These are phyloP conservation scores for Ilyonectria destructans DNA, from an alignment of 2,329 filamentous ascomycete genomes.

Conservation along the genomic window DNA sequence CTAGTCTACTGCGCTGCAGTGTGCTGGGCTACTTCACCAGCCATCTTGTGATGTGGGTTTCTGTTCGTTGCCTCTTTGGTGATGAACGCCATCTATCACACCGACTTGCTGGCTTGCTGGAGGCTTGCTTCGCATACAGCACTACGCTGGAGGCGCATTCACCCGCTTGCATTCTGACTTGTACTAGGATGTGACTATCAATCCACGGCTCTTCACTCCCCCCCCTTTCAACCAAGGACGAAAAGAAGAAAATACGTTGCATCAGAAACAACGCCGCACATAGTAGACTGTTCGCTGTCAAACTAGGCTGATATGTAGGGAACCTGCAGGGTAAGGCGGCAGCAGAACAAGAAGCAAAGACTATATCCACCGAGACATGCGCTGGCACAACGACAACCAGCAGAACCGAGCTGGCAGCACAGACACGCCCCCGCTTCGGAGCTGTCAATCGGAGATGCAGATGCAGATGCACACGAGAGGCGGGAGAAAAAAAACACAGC, in stretches of 20 bases:
- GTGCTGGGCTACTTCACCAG: neutral
- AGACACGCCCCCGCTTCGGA: neutral
- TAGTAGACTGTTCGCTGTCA: neutral
- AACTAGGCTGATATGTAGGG: neutral
- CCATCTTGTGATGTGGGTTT: neutral
- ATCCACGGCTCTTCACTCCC: neutral
- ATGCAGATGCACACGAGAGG: too few species aligned
- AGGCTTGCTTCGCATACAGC: neutral
- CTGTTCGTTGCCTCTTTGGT: neutral
- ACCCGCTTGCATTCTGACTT: neutral
- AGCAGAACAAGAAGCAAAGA: neutral
- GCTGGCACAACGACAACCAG: constrained; percentile 6
- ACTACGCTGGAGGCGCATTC: neutral
- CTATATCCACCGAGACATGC: neutral
- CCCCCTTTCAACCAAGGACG: neutral
- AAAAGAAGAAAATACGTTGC: neutral
- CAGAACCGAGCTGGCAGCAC: neutral
- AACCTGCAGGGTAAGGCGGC: neutral
- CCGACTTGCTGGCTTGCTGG: neutral
- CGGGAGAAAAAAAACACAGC: too few species aligned
- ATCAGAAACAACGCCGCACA: neutral
- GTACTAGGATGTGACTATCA: neutral
- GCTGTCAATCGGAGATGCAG: constrained; percentile 1
- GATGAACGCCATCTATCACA: neutral
- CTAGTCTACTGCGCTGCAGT: too few species aligned